A percentile compares a stretch with the other conserved stretches of the same genome.
Evolutionary conservation across 2,329 filamentous ascomycete species (phyloP).

Genomic region (Fusarium caatingaense): DNA sequence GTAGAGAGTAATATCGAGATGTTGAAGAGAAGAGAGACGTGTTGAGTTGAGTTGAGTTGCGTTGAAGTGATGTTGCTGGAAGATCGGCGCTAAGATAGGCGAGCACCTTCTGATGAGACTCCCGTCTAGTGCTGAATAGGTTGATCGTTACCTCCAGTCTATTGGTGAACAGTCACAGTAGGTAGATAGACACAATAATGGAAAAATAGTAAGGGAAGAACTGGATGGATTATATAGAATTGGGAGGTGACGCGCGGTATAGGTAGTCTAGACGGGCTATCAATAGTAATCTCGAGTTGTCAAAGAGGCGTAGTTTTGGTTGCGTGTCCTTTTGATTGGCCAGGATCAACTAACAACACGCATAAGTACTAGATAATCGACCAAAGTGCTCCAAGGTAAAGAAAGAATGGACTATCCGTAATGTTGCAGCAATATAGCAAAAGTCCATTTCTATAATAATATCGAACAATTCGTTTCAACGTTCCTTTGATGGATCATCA

Average conservation of each 20-base stretch:
- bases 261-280: background rate
- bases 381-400: no score
- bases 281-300: background rate
- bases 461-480: constrained; percentile 11
- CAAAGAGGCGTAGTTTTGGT: background rate
- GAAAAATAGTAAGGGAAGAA: background rate
- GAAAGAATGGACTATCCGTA: no score
- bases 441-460: background rate
- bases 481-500: constrained; percentile 25
- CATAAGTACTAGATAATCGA: background rate
- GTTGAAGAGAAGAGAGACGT: constrained; percentile 9
- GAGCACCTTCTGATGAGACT: constrained; percentile 17
- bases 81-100: constrained; percentile 33
- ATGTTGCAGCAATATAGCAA: background rate
- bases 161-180: background rate
- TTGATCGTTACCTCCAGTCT: background rate
- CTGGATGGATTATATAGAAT: background rate
- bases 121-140: background rate
- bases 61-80: background rate
- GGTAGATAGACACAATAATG: background rate
- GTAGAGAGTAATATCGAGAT: background rate
- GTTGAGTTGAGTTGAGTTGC: constrained; percentile 17
- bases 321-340: constrained; percentile 13
- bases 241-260: background rate
- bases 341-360: background rate